phyloP scores from a whole-genome alignment of 2,329 filamentous ascomycete genomes.

The Apiospora marii region DNA sequence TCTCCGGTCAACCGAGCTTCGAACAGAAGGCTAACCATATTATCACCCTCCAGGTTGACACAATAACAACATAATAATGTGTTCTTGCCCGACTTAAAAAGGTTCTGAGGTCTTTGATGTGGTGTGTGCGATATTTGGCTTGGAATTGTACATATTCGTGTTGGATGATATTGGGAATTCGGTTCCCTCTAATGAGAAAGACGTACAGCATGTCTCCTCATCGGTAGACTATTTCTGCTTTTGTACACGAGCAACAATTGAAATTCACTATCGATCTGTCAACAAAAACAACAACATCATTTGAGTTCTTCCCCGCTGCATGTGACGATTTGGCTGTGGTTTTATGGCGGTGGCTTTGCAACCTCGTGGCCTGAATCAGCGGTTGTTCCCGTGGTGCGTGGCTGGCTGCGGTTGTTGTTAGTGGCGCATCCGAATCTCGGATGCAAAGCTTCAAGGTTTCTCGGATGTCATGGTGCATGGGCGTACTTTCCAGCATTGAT shows the following conservation, averaged over 20 bases:
- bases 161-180: not conserved
- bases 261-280: not conserved
- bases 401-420: not conserved
- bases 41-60: not conserved
- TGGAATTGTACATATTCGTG: not conserved
- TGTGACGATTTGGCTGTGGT: too few relatives aligned
- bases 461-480: not conserved
- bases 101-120: not conserved
- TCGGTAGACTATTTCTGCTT: not conserved
- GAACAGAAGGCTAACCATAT: not conserved
- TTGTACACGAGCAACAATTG: constrained; percentile 3
- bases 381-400: not conserved
- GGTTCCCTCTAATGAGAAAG: not conserved
- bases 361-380: not conserved
- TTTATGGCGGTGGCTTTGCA: not conserved
- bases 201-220: constrained; percentile 4
- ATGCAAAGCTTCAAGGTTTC: constrained; percentile 1
- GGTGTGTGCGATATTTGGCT: not conserved
- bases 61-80: not conserved
- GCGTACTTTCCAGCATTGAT: not conserved
- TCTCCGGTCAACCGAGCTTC: not conserved
- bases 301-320: not conserved
- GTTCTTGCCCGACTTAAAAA: not conserved
- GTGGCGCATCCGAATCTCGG: constrained; percentile 18
- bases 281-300: not conserved